Evolutionary conservation across 2,329 filamentous ascomycete genomes (phyloP).

Genomic region (Spiromastix sp.): DNA sequence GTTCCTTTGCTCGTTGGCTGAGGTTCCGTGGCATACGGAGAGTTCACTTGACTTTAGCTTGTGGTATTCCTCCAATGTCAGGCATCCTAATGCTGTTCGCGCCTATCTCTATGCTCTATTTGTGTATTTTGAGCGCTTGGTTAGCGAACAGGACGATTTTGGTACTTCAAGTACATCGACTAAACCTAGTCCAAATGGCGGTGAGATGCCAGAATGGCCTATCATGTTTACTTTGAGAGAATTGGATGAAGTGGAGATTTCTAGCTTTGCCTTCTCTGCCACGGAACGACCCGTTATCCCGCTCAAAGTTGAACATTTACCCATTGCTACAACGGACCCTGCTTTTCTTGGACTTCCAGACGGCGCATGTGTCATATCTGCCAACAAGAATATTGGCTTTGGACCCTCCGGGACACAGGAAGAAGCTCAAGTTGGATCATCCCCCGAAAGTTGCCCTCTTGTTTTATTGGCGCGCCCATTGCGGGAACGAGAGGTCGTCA

Average conservation of each 20-base stretch:
- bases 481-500: slow-evolving; percentile 5
- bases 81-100: slow-evolving; percentile 2
- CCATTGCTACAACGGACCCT: slow-evolving; percentile 4
- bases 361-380: slow-evolving; percentile 8
- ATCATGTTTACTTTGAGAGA: slow-evolving; percentile 6
- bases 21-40: slow-evolving; percentile 8
- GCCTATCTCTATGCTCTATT: slow-evolving; percentile 7
- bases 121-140: slow-evolving; percentile 7
- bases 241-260: neutral
- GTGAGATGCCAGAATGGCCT: slow-evolving; percentile 4
- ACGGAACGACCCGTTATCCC: neutral
- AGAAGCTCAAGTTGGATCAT: slow-evolving; percentile 6
- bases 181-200: too few species aligned
- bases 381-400: slow-evolving; percentile 10
- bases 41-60: slow-evolving; percentile 7
- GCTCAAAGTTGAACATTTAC: slow-evolving; percentile 3
- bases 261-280: neutral
- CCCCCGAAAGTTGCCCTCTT: slow-evolving; percentile 7
- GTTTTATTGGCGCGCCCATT: slow-evolving; percentile 5
- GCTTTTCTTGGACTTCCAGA: slow-evolving; percentile 8
- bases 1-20: slow-evolving; percentile 8
- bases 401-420: slow-evolving; percentile 9
- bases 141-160: neutral
- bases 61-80: slow-evolving; percentile 8
- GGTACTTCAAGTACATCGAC: too few species aligned